Percentiles rank a stretch among this genome's conserved stretches.
These are phyloP conservation scores for Penstemon davidsonii DNA, from an alignment of 257 asterid species.

Conservation along the genomic window DNA sequence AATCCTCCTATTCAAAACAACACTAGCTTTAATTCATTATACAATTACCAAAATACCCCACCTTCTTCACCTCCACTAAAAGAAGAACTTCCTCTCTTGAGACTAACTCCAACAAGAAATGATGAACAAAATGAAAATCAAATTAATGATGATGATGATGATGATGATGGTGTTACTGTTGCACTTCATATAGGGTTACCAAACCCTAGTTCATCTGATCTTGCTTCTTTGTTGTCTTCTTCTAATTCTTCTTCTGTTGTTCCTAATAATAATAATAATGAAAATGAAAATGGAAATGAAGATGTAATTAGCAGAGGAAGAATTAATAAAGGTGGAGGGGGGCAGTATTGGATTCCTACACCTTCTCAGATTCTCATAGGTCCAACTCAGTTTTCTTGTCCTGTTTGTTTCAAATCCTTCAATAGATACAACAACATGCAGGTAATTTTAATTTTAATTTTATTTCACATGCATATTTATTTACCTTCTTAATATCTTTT, in stretches of 20 bases:
- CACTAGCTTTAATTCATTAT: conserved; percentile 13
- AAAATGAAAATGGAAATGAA: conserved; percentile 31
- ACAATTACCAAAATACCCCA: conserved; percentile 29
- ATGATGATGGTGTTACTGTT: conserved; percentile 53
- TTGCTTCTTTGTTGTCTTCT: conserved; percentile 41
- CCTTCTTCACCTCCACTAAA: conserved; percentile 58
- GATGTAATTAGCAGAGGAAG: conserved; percentile 32
- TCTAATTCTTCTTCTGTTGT: conserved; percentile 27
- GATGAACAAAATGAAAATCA: conserved; percentile 27
- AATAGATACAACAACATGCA: conserved; percentile 97
- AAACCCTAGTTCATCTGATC: conserved; percentile 90
- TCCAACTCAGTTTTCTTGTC: conserved; percentile 88
- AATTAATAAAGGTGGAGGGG: conserved; percentile 47
- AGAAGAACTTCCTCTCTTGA: conserved; percentile 67
- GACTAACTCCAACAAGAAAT: conserved; percentile 37
- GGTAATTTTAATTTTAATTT: conserved; percentile 35
- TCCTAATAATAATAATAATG: conserved; percentile 14
- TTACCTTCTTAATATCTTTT: not conserved
- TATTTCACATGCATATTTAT: not conserved
- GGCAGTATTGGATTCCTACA: conserved; percentile 93
- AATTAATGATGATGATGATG: conserved; percentile 19
- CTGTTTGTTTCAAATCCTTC: conserved; percentile 86
- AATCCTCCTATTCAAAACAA: not conserved
- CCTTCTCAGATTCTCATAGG: conserved; percentile 96
- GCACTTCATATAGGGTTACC: conserved; percentile 87